phyloP scores from a whole-genome alignment of 225 moss, liverwort and hornwort genomes.

The Physcomitrellopsis africana region DNA sequence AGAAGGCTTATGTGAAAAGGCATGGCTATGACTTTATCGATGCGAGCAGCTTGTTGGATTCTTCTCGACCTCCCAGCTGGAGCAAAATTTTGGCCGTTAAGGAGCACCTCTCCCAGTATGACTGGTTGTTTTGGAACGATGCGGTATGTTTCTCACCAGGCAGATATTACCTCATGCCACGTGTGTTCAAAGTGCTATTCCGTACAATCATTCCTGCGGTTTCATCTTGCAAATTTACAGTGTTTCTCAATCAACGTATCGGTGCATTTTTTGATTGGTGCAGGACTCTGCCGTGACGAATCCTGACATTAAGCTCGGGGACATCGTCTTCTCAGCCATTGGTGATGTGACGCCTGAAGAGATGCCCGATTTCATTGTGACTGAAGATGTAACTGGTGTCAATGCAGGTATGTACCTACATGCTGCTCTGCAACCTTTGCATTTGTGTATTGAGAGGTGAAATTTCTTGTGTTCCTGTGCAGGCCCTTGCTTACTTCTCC shows the following conservation, averaged over 20 bases:
- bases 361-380: slow-evolving; percentile 93
- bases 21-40: slow-evolving; percentile 98
- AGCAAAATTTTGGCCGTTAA: slow-evolving; percentile 97
- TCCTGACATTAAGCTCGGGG: slow-evolving; percentile 82
- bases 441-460: background rate
- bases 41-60: slow-evolving; percentile 88
- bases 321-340: slow-evolving; percentile 72
- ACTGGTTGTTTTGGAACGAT: slow-evolving; percentile 99
- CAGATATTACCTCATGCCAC: background rate
- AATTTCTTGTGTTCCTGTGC: background rate
- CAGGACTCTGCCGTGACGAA: slow-evolving; percentile 99
- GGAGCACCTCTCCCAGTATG: slow-evolving; percentile 84
- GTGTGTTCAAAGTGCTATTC: background rate
- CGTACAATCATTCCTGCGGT: too few species aligned
- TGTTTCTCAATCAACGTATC: slow-evolving; percentile 3
- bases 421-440: background rate
- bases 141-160: slow-evolving; percentile 60
- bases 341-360: slow-evolving; percentile 70
- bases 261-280: background rate
- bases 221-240: too few species aligned
- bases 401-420: slow-evolving; percentile 68
- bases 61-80: slow-evolving; percentile 94
- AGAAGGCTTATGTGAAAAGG: slow-evolving; percentile 76
- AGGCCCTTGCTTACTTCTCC: background rate
- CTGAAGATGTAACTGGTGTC: slow-evolving; percentile 89